These are phyloP conservation scores for Chaetomiaceae sp. DNA, from an alignment of 2,329 filamentous ascomycete species.

Conservation along the genomic window DNA sequence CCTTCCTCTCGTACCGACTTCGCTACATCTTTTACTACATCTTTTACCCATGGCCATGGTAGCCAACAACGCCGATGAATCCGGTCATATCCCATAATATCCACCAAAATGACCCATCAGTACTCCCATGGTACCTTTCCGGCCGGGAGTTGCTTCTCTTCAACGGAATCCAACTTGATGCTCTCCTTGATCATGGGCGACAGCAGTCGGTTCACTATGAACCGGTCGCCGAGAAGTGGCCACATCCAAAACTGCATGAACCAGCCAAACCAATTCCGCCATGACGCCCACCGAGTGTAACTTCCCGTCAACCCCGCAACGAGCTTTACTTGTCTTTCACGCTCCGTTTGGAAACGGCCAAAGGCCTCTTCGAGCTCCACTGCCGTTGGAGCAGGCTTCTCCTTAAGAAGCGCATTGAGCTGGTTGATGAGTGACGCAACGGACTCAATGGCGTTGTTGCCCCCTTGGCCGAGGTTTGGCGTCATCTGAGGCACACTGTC, in stretches of 20 bases:
- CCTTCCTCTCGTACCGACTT: no score
- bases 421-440: neutral
- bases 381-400: neutral
- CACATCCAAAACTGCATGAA: slow-evolving; percentile 2
- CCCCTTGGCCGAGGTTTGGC: neutral
- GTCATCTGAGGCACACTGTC: neutral
- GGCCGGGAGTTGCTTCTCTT: neutral
- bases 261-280: neutral
- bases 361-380: neutral
- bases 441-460: neutral
- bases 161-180: neutral
- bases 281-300: neutral
- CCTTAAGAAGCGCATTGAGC: neutral
- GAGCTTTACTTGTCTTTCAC: neutral
- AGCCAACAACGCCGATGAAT: no score
- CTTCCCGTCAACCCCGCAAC: slow-evolving; percentile 7
- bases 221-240: neutral
- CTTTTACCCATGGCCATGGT: no score
- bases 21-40: no score
- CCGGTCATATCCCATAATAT: no score
- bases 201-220: neutral
- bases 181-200: neutral
- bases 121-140: neutral
- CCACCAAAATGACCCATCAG: no score
- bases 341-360: neutral